Conservation (phyloP, 495 filamentous ascomycete species). For the Penicillium lividum region DNA sequence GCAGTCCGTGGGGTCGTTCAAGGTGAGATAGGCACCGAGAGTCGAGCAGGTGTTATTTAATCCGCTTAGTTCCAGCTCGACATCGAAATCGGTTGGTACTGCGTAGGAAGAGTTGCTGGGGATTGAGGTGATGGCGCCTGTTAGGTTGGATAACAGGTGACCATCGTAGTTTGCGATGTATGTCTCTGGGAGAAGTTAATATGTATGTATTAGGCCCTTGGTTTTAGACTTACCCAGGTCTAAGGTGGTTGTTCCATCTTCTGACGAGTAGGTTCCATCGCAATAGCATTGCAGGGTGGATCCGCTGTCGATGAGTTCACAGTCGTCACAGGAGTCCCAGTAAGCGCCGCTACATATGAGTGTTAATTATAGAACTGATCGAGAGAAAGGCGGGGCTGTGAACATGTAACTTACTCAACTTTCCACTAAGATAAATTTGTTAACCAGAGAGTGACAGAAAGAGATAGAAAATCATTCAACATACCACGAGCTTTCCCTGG, state of each 20-base stretch:
- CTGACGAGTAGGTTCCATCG: background rate
- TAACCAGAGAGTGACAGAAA: background rate
- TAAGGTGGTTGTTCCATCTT: conserved; percentile 2
- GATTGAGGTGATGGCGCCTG: background rate
- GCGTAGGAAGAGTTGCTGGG: background rate
- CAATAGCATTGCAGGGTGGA: conserved; percentile 3
- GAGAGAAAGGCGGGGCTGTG: background rate
- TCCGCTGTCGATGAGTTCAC: background rate
- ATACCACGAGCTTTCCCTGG: background rate
- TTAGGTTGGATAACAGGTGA: background rate
- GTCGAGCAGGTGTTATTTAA: background rate
- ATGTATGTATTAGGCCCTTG: background rate
- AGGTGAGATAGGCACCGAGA: background rate
- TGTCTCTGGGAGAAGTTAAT: background rate
- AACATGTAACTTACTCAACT: background rate
- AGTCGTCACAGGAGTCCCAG: background rate
- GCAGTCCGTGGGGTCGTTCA: background rate
- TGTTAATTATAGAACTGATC: background rate
- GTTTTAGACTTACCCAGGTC: background rate
- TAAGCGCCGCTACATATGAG: background rate
- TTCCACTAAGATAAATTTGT: background rate
- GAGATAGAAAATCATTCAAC: background rate
- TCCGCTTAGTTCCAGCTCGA: background rate
- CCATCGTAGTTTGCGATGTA: background rate
- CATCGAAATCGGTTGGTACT: background rate